These are phyloP conservation scores for Brassica juncea DNA, from an alignment of 345 rosid species.

Conservation along the genomic window DNA sequence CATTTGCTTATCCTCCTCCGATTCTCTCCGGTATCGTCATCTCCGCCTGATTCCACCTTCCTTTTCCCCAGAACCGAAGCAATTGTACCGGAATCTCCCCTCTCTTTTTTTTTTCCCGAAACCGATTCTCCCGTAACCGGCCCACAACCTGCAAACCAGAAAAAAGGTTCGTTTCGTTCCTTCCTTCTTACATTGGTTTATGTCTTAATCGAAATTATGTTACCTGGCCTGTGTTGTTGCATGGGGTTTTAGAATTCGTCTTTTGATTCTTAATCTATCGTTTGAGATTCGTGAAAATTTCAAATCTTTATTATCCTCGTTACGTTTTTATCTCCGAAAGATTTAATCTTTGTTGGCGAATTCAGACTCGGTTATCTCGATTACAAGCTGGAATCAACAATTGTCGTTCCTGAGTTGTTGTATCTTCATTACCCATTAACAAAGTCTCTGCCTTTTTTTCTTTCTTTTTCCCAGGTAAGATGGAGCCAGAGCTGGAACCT, in stretches of 20 bases:
- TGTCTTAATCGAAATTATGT: neutral
- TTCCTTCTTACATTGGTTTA: neutral
- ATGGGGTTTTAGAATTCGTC: neutral
- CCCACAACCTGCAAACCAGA: constrained; percentile 33
- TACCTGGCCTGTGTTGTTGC: neutral
- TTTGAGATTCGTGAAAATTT: neutral
- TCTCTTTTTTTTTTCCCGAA: neutral
- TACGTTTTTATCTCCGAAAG: neutral
- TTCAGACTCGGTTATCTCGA: too few relatives aligned
- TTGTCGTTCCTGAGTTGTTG: neutral
- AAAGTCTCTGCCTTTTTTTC: constrained; percentile 9
- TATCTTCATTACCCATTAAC: neutral
- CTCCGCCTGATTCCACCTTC: constrained; percentile 18
- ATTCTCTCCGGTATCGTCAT: constrained; percentile 3
- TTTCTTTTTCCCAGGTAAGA: neutral
- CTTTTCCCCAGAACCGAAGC: constrained; percentile 19
- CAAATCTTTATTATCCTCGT: neutral
- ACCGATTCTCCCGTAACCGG: constrained; percentile 39
- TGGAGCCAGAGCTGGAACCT: constrained; percentile 49
- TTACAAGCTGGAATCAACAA: neutral
- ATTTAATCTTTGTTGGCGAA: neutral
- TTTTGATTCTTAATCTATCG: neutral
- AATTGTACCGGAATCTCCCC: constrained; percentile 18
- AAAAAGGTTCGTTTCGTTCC: constrained; percentile 10
- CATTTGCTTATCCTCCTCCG: constrained; percentile 19